Conservation (phyloP, 2,329 filamentous ascomycete genomes). For the Curvularia verruculosa region DNA sequence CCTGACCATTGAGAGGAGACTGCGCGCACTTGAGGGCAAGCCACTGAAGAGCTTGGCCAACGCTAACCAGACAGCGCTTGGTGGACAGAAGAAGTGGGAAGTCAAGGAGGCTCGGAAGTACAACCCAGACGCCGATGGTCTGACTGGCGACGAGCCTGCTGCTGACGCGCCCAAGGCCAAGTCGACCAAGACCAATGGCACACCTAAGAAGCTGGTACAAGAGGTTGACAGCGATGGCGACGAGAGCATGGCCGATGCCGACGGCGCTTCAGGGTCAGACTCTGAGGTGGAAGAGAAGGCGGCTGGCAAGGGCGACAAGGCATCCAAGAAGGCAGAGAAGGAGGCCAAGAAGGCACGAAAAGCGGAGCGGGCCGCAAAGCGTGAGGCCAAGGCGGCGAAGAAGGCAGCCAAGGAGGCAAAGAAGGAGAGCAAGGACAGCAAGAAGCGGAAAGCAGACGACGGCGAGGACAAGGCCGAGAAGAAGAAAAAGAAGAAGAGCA, state of each 20-base stretch:
- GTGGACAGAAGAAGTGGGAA: constrained; percentile 75
- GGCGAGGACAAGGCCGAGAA: constrained; percentile 57
- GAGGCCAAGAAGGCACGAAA: constrained; percentile 54
- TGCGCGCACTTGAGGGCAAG: constrained; percentile 86
- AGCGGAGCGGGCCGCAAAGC: constrained; percentile 48
- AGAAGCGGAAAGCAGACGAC: constrained; percentile 50
- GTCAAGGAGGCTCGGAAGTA: constrained; percentile 94
- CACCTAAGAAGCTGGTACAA: constrained; percentile 55
- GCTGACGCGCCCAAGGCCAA: constrained; percentile 51
- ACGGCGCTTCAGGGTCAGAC: constrained; percentile 47
- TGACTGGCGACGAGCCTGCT: constrained; percentile 71
- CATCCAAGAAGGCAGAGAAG: constrained; percentile 50
- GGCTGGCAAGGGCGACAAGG: constrained; percentile 44
- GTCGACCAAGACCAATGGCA: constrained; percentile 50
- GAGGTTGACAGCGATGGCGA: constrained; percentile 54
- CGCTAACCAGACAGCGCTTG: constrained; percentile 48
- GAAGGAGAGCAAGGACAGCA: constrained; percentile 58
- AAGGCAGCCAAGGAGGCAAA: constrained; percentile 59
- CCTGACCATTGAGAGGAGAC: constrained; percentile 75
- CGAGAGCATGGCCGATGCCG: constrained; percentile 48
- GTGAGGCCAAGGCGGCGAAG: constrained; percentile 58
- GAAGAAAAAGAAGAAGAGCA: constrained; percentile 68
- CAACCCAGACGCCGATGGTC: constrained; percentile 89
- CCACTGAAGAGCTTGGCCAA: constrained; percentile 79
- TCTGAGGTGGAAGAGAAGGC: constrained; percentile 44